phyloP scores from a whole-genome alignment of 108 stramenopile genomes.

The Schizochytrium sp. region DNA sequence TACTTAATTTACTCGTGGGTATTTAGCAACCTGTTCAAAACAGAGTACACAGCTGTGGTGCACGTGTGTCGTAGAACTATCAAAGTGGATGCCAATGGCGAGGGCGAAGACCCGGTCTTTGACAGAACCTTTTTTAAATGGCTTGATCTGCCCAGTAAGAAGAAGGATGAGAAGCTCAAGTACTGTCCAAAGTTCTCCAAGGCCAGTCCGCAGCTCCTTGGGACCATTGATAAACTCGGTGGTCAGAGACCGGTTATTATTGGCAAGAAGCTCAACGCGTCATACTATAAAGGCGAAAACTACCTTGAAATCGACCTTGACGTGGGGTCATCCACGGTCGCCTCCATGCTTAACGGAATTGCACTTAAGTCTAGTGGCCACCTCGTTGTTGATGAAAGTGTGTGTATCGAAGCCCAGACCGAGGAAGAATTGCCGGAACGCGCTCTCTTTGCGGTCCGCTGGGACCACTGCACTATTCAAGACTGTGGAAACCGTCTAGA shows the following conservation, averaged over 20 bases:
- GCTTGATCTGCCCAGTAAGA: not conserved
- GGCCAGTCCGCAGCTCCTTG: not conserved
- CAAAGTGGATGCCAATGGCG: slow-evolving; percentile 40
- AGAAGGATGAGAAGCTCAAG: slow-evolving; percentile 55
- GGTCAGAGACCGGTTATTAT: slow-evolving; percentile 52
- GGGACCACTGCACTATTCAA: slow-evolving; percentile 28
- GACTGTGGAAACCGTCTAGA: not conserved
- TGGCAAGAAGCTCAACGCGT: slow-evolving; percentile 43
- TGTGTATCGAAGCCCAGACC: slow-evolving; percentile 39
- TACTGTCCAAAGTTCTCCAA: slow-evolving; percentile 24
- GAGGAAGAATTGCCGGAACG: slow-evolving; percentile 49
- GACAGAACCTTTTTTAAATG: slow-evolving; percentile 1
- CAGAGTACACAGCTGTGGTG: slow-evolving; percentile 53
- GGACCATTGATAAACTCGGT: slow-evolving; percentile 9
- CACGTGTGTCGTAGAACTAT: slow-evolving; percentile 44
- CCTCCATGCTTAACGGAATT: slow-evolving; percentile 59
- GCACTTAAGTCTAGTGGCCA: slow-evolving; percentile 31
- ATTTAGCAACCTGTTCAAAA: slow-evolving; percentile 59
- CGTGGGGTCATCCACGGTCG: slow-evolving; percentile 49
- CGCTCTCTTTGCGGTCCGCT: slow-evolving; percentile 45
- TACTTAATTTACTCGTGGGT: slow-evolving; percentile 33
- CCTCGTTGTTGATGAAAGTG: slow-evolving; percentile 17
- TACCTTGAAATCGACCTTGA: slow-evolving; percentile 36
- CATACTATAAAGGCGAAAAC: slow-evolving; percentile 39
- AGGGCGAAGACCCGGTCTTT: slow-evolving; percentile 19